Base-by-base conservation (phyloP, 805 yeast genomes). In the Henningerozyma blattae region DNA sequence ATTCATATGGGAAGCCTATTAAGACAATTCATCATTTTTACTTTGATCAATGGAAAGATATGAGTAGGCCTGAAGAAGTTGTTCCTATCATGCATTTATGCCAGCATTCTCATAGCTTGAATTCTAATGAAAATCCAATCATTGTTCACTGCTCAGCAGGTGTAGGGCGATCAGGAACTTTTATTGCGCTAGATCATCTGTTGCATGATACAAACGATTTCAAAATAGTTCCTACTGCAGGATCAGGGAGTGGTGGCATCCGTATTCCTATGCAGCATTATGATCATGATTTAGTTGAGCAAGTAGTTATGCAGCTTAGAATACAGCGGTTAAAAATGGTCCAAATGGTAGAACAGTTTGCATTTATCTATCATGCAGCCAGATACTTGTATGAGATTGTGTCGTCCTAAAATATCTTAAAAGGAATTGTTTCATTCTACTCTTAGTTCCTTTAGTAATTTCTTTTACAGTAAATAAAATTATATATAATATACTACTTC, bases 121-220 rank as follows among this genome's bases (percentile, higher is more conserved):
- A 56, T 30, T 39, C 45, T 6, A 27, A 34, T 1, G 48, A 43
- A 3, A 55, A 50, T 30, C 89, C 91, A 15, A 64, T 77, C 2
- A 60, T 86, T 29, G 82, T 81, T 15, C 98, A 91, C 52, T 91
- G 98, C 48, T 85, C 95, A 4, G 98, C 98, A 0, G 98, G 98
- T 1, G 89, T 94, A 39, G 98, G 98, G 3, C 64, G 98, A 42
- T 84, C 97, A 0, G 98, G 98, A 3, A 85, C 95, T 1, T 82
- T 77, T 48, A 72, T 84, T 38, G 74, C 87, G 9, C 30, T 57
- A 18, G 60, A 56, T 27, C 59, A 57, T 33, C 18, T 57, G 18
- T 37, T 53, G 18, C 56, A 48, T 34, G 47, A 54, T 18, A 52
- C 56, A 1, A 32, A 26, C 13, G 60, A 50, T 31, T 52, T 49